Base-by-base conservation (phyloP, 176 grass and related monocot genomes). In the Triticum turgidum region DNA sequence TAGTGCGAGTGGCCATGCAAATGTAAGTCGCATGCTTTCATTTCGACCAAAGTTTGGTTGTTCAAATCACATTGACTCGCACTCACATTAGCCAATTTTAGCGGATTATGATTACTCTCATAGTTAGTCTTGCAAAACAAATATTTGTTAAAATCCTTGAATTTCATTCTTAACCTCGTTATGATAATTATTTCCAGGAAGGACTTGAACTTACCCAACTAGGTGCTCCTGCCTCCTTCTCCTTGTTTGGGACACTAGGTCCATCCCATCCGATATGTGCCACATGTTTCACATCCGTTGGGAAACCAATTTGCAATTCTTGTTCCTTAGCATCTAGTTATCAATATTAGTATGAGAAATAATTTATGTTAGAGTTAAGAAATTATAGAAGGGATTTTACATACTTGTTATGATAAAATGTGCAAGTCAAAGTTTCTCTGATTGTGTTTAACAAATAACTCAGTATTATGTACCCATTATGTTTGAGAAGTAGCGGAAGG, bases 271-370 rank as follows among this genome's bases (percentile, higher is more conserved):
- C 96, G 4, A 98, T 98, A 78, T 98, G 96, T 1, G 93, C 96
- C 86, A 98, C 90, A 61, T 98, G 96, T 77, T 94, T 95, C 56
- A 98, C 93, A 73, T 98, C 93, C 25, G 96, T 98, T 24, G 96
- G 96, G 54, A 94, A 87, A 62, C 96, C 96, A 13, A 98, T 98
- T 86, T 94, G 84, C 78, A 98, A 47, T 2, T 98, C 96, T 7
- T 67, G 85, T 20, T 97, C 94, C 82, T 98, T 96, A 4, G 82
- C 74, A 82, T 91, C 91, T 93, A 78, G 35, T 20, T 15, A 6
- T 76, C 11, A 62, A 1, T 68, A 52, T 85, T 24, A 44, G 18
- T 77, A 67, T 21, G 10, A 29, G 21, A 33, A 29, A 77, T 54
- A 59, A 11, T 58, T 12, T 13, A 38, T 13, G n/a, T 27, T 74